phyloP scores from a whole-genome alignment of 768 basidiomycete species.

The Asterophora parasitica region DNA sequence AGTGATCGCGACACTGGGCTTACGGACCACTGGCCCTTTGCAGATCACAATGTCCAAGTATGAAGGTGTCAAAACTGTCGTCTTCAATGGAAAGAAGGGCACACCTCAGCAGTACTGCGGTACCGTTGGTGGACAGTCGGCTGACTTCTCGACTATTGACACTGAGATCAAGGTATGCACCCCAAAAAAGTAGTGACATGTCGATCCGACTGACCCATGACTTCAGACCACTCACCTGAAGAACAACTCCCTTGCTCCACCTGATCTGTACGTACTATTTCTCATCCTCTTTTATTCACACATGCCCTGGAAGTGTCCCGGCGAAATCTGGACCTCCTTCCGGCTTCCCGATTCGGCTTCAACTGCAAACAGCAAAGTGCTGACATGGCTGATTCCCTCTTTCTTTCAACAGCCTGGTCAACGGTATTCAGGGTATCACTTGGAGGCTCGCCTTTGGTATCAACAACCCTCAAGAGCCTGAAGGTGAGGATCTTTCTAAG shows the following conservation, averaged over 20 bases:
- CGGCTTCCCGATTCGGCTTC: slow-evolving; percentile 3
- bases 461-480: slow-evolving; percentile 44
- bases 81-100: slow-evolving; percentile 45
- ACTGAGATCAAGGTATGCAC: too few species aligned
- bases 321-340: slow-evolving; percentile 15
- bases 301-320: slow-evolving; percentile 7
- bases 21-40: not conserved
- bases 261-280: slow-evolving; percentile 45
- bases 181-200: not conserved
- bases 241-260: slow-evolving; percentile 50
- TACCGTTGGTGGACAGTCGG: slow-evolving; percentile 59
- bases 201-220: slow-evolving; percentile 5
- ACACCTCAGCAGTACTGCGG: slow-evolving; percentile 55
- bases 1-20: not conserved
- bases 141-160: slow-evolving; percentile 51
- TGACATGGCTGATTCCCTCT: slow-evolving; percentile 5
- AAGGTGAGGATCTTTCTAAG: slow-evolving; percentile 51
- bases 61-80: slow-evolving; percentile 51
- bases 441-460: slow-evolving; percentile 59
- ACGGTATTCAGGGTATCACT: too few species aligned
- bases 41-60: slow-evolving; percentile 58
- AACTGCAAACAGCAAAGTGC: slow-evolving; percentile 1
- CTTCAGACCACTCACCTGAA: slow-evolving; percentile 46
- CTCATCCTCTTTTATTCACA: slow-evolving; percentile 13
- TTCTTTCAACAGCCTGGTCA: slow-evolving; percentile 36